A percentile compares a stretch with the other conserved stretches of the same genome.
Evolutionary conservation across 1,284 basidiomycete species (phyloP).

Genomic region (Marasmius tenuissimus): DNA sequence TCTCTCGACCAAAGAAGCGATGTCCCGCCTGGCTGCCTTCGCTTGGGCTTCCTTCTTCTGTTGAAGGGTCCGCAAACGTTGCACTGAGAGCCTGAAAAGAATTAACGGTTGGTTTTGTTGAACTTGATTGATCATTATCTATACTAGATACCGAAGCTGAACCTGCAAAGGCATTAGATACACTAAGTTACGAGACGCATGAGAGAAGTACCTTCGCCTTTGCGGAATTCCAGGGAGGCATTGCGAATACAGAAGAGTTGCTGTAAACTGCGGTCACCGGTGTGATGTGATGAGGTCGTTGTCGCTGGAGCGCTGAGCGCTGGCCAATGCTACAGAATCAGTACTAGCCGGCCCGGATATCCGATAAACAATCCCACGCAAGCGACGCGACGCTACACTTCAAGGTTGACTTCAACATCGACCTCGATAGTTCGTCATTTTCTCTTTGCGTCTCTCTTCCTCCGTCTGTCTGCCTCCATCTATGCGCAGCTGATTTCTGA

Average conservation of each 20-base stretch:
- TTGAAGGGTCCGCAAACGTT: slow-evolving; percentile 86
- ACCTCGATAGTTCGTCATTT: too few species aligned
- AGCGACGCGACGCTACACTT: too few species aligned
- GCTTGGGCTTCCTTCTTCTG: slow-evolving; percentile 94
- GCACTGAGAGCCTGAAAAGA: slow-evolving; percentile 75
- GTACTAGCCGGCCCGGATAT: too few species aligned
- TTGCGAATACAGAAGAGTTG: slow-evolving; percentile 20
- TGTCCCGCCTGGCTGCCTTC: slow-evolving; percentile 79
- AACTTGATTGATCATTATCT: neutral
- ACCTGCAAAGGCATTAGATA: slow-evolving; percentile 42
- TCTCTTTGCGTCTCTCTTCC: too few species aligned
- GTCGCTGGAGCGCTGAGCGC: neutral
- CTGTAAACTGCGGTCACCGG: too few species aligned
- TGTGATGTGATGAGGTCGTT: neutral
- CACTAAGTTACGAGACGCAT: neutral
- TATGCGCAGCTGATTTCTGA: too few species aligned
- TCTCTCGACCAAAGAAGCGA: slow-evolving; percentile 76
- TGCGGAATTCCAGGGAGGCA: slow-evolving; percentile 68
- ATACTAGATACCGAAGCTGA: slow-evolving; percentile 55
- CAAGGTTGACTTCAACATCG: too few species aligned
- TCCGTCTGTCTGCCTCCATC: too few species aligned
- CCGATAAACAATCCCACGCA: too few species aligned
- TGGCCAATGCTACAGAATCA: too few species aligned
- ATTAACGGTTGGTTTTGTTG: neutral
- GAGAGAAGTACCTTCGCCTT: slow-evolving; percentile 61